Base-by-base conservation (phyloP, 2,329 filamentous ascomycete species). In the Verticillium dahliae region DNA sequence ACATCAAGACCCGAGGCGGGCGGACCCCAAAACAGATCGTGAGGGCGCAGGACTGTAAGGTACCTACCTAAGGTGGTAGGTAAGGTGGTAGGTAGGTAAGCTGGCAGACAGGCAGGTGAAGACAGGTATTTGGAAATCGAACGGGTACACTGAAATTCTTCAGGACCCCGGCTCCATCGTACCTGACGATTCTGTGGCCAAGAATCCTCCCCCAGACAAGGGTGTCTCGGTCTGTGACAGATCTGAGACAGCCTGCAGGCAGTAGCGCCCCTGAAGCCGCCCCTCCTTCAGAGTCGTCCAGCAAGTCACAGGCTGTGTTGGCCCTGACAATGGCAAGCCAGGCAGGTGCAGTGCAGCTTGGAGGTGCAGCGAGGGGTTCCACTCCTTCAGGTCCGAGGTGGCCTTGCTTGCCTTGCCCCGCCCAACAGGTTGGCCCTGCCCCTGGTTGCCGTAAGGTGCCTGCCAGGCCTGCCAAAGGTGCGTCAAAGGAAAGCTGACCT, bases 181-280 rank as follows among this genome's bases (percentile, higher is more conserved):
- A 27, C 18, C 45, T 52, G 45, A 52, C 45, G 45, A 52, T 52
- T 52, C 45, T 52, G 45, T 18, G 45, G 45, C 45, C 45, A 52
- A 52, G 45, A 52, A 18, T 10, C 45, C 18, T 18, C 18, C 45
- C 45, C 45, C 45, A 52, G 45, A 52, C 45, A 65, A 62, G 67
- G 65, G 61, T 64, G 60, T 63, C 60, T 66, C 61, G 64, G 69
- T 68, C 74, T 79, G 76, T 71, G 73, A 79, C 77, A 77, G 70
- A 77, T 76, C 74, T 77, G 76, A 78, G 74, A 78, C 76, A 67
- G 60, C 55, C 27, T 64, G 15, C 14, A 35, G 63, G 63, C 67
- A 71, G 70, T 61, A 57, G 31, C 54, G 52, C 67, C 66, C 69
- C 64, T 63, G 60, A 39, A 61, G 61, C 59, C 65, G 58, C 65